Percentiles rank a stretch among this genome's conserved stretches.
Conservation (phyloP, 768 basidiomycete species). For the Naganishia antarctica region DNA sequence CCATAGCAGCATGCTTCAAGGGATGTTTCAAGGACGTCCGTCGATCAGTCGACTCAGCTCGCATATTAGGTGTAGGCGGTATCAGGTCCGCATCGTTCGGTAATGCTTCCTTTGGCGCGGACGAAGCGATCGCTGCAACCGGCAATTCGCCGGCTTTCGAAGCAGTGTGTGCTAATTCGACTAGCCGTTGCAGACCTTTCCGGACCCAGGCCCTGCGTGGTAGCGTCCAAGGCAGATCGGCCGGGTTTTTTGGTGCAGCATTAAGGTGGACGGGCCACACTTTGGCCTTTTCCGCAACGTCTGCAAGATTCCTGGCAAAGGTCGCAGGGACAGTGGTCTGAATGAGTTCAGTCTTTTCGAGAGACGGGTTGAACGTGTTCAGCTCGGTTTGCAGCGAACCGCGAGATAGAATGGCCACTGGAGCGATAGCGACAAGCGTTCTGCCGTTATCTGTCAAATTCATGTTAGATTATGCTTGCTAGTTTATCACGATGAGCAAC, state of each 20-base stretch:
- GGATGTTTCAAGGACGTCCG: conserved; percentile 66
- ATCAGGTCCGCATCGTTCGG: conserved; percentile 41
- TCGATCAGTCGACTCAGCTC: conserved; percentile 61
- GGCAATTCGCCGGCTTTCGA: conserved; percentile 64
- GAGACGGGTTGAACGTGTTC: conserved; percentile 23
- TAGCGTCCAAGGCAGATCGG: conserved; percentile 60
- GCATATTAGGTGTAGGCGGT: conserved; percentile 46
- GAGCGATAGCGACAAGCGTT: conserved; percentile 37
- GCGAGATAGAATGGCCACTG: conserved; percentile 17
- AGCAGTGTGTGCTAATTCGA: conserved; percentile 56
- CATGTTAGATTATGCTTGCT: neutral
- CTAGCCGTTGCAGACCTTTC: conserved; percentile 59
- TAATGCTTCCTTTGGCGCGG: conserved; percentile 32
- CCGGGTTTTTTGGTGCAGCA: conserved; percentile 54
- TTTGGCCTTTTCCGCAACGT: conserved; percentile 62
- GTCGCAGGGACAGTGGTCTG: conserved; percentile 57
- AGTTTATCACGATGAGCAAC: neutral
- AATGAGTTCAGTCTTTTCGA: conserved; percentile 30
- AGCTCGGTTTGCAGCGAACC: conserved; percentile 30
- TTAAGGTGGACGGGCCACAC: conserved; percentile 65
- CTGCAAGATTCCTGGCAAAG: conserved; percentile 63
- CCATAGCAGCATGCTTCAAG: conserved; percentile 77
- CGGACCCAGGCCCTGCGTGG: conserved; percentile 70
- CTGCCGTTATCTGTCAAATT: conserved; percentile 17
- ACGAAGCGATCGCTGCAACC: conserved; percentile 66